A percentile compares a stretch with the other conserved stretches of the same genome.
Evolutionary conservation across 495 filamentous ascomycete species (phyloP).

Genomic region (Penicillium pulvis): DNA sequence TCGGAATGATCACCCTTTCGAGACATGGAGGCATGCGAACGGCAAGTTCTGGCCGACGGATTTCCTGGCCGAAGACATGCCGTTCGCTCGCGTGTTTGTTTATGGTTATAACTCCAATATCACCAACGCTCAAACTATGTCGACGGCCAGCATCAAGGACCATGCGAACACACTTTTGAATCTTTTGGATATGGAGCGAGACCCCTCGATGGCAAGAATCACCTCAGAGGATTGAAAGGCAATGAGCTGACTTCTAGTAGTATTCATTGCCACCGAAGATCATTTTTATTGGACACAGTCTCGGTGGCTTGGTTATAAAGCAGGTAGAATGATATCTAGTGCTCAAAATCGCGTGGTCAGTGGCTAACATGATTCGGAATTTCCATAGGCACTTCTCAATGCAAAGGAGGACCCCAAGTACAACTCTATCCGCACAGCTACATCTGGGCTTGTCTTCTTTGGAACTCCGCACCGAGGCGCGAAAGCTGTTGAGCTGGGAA

Average conservation of each 20-base stretch:
- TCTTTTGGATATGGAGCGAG: slow-evolving; percentile 37
- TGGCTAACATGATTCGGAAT: not conserved
- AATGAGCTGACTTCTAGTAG: slow-evolving; percentile 11
- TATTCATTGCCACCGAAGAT: slow-evolving; percentile 32
- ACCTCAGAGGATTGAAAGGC: not conserved
- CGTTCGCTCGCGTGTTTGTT: slow-evolving; percentile 40
- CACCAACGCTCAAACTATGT: slow-evolving; percentile 40
- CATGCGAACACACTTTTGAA: slow-evolving; percentile 43
- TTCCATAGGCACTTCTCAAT: slow-evolving; percentile 37
- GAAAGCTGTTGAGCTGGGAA: slow-evolving; percentile 41
- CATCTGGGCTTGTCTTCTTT: slow-evolving; percentile 48
- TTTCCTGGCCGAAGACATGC: slow-evolving; percentile 42
- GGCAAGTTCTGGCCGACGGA: slow-evolving; percentile 45
- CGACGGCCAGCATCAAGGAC: slow-evolving; percentile 41
- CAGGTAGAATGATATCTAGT: slow-evolving; percentile 32
- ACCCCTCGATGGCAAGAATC: slow-evolving; percentile 25
- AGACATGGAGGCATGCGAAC: slow-evolving; percentile 44
- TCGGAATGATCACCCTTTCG: slow-evolving; percentile 39
- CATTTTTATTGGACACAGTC: slow-evolving; percentile 50
- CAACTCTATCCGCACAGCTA: slow-evolving; percentile 39
- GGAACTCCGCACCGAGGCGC: slow-evolving; percentile 48
- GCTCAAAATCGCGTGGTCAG: not conserved
- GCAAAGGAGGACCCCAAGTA: slow-evolving; percentile 45
- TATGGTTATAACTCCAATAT: slow-evolving; percentile 49
- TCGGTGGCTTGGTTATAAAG: slow-evolving; percentile 49